Percentiles rank a stretch among this genome's conserved stretches.
phyloP scores from a whole-genome alignment of 805 yeast genomes.

The Yarrowia yakushimensis region DNA sequence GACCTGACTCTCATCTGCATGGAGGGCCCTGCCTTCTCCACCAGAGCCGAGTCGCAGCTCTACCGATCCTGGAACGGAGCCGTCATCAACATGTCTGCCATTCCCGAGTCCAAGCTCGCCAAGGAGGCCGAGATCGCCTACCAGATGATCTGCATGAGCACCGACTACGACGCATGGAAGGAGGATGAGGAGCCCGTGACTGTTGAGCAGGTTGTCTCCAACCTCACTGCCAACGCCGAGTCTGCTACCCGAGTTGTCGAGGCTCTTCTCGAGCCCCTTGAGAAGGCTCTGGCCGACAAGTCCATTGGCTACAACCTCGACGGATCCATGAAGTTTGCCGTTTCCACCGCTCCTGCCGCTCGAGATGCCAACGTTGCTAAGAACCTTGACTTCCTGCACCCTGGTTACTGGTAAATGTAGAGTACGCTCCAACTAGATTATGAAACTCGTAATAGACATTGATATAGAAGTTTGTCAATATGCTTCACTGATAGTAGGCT shows the following conservation, averaged over 20 bases:
- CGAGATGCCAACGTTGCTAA: slow-evolving; percentile 68
- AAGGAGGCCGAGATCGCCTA: slow-evolving; percentile 95
- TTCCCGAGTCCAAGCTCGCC: slow-evolving; percentile 97
- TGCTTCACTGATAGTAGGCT: too few species aligned
- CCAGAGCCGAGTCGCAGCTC: slow-evolving; percentile 91
- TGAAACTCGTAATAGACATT: too few species aligned
- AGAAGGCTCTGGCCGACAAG: slow-evolving; percentile 52
- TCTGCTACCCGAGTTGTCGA: slow-evolving; percentile 81
- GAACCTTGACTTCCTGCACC: slow-evolving; percentile 83
- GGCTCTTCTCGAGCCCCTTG: slow-evolving; percentile 62
- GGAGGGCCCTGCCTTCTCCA: slow-evolving; percentile 99
- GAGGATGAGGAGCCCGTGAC: slow-evolving; percentile 94
- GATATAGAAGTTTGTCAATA: too few species aligned
- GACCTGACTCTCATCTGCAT: slow-evolving; percentile 88
- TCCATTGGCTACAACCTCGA: slow-evolving; percentile 64
- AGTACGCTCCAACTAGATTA: too few species aligned
- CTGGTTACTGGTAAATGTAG: slow-evolving; percentile 67
- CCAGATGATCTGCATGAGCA: slow-evolving; percentile 98
- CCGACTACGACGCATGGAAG: slow-evolving; percentile 99
- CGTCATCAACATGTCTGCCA: slow-evolving; percentile 92
- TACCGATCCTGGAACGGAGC: slow-evolving; percentile 88
- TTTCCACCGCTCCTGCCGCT: slow-evolving; percentile 71
- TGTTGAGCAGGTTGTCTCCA: slow-evolving; percentile 93
- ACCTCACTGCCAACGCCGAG: slow-evolving; percentile 77
- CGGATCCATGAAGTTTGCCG: slow-evolving; percentile 76